These are phyloP conservation scores for Ceratocystis lukuohia DNA, from an alignment of 2,329 filamentous ascomycete genomes.

Conservation along the genomic window DNA sequence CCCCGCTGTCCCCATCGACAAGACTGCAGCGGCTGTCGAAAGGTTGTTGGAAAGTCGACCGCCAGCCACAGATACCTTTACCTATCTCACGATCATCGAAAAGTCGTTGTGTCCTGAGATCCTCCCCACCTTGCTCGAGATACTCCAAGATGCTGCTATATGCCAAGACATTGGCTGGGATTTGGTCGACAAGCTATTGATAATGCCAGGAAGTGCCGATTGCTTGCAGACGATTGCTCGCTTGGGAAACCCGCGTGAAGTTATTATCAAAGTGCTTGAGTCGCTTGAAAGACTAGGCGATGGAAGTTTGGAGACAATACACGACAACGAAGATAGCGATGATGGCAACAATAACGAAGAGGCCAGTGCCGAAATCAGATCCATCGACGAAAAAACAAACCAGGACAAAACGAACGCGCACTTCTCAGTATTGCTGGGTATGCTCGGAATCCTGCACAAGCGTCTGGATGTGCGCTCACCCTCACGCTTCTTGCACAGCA, in stretches of 20 bases:
- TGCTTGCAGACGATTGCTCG: slow-evolving; percentile 64
- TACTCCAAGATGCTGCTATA: slow-evolving; percentile 53
- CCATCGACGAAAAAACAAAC: background rate
- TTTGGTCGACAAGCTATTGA: slow-evolving; percentile 59
- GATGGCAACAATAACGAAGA: slow-evolving; percentile 23
- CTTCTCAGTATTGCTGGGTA: slow-evolving; percentile 56
- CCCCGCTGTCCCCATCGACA: slow-evolving; percentile 1
- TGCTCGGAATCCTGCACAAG: slow-evolving; percentile 59
- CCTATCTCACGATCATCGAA: slow-evolving; percentile 66
- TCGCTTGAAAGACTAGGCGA: slow-evolving; percentile 43
- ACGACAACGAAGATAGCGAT: slow-evolving; percentile 28
- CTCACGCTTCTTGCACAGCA: slow-evolving; percentile 63
- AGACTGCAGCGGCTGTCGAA: slow-evolving; percentile 30
- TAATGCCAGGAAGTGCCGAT: slow-evolving; percentile 51
- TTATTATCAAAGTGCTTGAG: slow-evolving; percentile 68
- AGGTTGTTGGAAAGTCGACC: slow-evolving; percentile 38
- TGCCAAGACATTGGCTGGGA: slow-evolving; percentile 76
- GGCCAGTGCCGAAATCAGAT: slow-evolving; percentile 13
- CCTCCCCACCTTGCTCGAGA: slow-evolving; percentile 53
- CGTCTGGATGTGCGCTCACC: slow-evolving; percentile 66
- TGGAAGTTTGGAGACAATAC: slow-evolving; percentile 26
- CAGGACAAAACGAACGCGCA: slow-evolving; percentile 21
- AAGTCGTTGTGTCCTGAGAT: slow-evolving; percentile 55
- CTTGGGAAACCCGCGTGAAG: slow-evolving; percentile 67
- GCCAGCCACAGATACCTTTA: slow-evolving; percentile 51